Evolutionary conservation across 2,329 filamentous ascomycete genomes (phyloP).

Genomic region (Apiospora marii): DNA sequence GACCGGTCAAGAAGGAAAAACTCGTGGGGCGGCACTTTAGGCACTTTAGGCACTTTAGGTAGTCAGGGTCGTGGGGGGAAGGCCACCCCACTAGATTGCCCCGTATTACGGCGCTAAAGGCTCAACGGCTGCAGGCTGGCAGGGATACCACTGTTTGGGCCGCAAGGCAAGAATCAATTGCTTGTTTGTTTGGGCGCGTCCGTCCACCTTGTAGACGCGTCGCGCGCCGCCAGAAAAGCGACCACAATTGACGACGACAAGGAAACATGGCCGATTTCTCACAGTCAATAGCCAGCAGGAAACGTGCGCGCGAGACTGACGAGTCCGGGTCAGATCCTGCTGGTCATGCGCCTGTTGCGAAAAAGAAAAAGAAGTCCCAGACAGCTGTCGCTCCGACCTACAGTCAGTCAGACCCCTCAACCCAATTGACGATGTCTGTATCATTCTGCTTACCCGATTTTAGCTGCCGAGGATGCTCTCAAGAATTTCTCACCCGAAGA

Average conservation of each 20-base stretch:
- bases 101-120: too few relatives aligned
- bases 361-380: not conserved
- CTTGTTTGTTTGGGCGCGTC: too few relatives aligned
- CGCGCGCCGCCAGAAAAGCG: too few relatives aligned
- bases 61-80: too few relatives aligned
- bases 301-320: not conserved
- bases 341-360: not conserved
- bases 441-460: not conserved
- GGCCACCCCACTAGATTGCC: too few relatives aligned
- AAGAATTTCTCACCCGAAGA: not conserved
- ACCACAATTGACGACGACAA: not conserved
- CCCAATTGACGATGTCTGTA: not conserved
- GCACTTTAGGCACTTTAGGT: too few relatives aligned
- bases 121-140: too few relatives aligned
- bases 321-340: not conserved
- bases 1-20: too few relatives aligned
- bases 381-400: not conserved
- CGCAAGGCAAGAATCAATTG: too few relatives aligned
- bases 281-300: not conserved
- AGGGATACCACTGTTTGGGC: too few relatives aligned
- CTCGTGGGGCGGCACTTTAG: too few relatives aligned
- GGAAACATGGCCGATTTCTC: not conserved
- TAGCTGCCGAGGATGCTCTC: conserved; percentile 1
- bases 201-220: too few relatives aligned
- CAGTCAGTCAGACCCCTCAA: not conserved